Base-by-base conservation (phyloP, 2,329 filamentous ascomycete genomes). In the Rachicladosporium sp. region DNA sequence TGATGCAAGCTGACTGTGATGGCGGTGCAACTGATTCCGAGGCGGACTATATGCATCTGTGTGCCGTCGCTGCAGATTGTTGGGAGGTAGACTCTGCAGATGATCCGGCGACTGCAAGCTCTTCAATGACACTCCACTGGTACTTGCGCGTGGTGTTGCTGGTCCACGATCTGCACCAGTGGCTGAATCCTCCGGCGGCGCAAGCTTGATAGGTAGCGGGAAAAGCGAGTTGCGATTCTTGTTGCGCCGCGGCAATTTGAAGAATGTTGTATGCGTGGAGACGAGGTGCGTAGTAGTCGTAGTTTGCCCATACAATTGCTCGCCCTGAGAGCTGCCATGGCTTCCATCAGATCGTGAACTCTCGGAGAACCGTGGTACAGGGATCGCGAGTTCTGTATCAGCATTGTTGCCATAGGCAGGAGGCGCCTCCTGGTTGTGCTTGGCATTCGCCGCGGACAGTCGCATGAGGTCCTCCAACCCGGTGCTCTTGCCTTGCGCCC, bases 281-380 rank as follows among this genome's bases (percentile, higher is more conserved):
- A 73, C 65, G 7, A 72, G 76, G 46, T 82, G 76, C 8, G 77
- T 80, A 5, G 76, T 78, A 33, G 70, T 78, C 38, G 70, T 74
- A 35, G 66, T 73, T 36, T 69, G 49, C 31, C 52, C 71, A 59
- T 74, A 74, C 36, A 75, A 64, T 31, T 68, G 67, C 49, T 73
- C 72, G 52, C 88, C 80, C 49, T 54, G 41, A 41, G 56, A 48
- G 57, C 62, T 80, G 49, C 48, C 40, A 49, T 54, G 44, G 56
- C 64, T 93, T 33, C 76, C 82, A 59, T 95, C 88, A 21, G 89
- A 95, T 49, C 83, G 76, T 2, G 87, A 94, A 2, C 89, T 95
- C 54, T 95, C 89, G 4, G 84, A 91, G 21, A 82, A 64, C 31
- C 84, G 70, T 11, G 74, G 72, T 21, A 75, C 66, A 7, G 79